Evolutionary conservation across 1,139 yeast genomes (phyloP).

Genomic region (Debaryomycetaceae sp.): DNA sequence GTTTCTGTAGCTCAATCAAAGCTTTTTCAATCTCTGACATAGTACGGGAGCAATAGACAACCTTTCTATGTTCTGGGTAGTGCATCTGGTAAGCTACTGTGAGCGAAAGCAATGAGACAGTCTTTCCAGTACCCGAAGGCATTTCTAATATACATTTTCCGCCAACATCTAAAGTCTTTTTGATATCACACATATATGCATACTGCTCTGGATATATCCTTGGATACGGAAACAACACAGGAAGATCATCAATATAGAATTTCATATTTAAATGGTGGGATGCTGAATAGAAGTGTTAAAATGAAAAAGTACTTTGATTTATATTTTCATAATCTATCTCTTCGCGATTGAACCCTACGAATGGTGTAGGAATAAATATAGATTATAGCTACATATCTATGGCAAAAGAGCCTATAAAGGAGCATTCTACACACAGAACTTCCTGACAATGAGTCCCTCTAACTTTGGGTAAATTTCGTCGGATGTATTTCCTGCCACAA

Average conservation of each 20-base stretch:
- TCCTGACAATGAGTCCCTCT: constrained; percentile 33
- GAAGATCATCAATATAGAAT: constrained; percentile 90
- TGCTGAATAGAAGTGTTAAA: too few relatives aligned
- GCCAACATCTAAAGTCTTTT: constrained; percentile 89
- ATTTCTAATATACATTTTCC: constrained; percentile 97
- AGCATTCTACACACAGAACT: constrained; percentile 18
- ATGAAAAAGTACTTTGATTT: too few relatives aligned
- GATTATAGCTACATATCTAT: too few relatives aligned
- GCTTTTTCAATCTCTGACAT: constrained; percentile 99
- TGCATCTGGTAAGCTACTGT: constrained; percentile 95
- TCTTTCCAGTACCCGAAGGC: constrained; percentile 99
- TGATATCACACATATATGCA: constrained; percentile 94
- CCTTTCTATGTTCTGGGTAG: constrained; percentile 91
- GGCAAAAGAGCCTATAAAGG: too few relatives aligned
- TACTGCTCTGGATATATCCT: constrained; percentile 97
- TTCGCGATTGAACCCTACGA: too few relatives aligned
- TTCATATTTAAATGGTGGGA: too few relatives aligned
- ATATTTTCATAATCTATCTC: not conserved
- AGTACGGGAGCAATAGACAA: constrained; percentile 97
- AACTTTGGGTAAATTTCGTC: constrained; percentile 81
- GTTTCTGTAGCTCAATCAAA: constrained; percentile 80
- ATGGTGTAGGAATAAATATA: too few relatives aligned
- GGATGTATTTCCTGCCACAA: constrained; percentile 73
- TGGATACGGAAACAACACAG: constrained; percentile 96
- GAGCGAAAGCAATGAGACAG: constrained; percentile 83